Evolutionary conservation across 2,329 filamentous ascomycete species (phyloP).

Genomic region (Ophiosphaerella narmari): DNA sequence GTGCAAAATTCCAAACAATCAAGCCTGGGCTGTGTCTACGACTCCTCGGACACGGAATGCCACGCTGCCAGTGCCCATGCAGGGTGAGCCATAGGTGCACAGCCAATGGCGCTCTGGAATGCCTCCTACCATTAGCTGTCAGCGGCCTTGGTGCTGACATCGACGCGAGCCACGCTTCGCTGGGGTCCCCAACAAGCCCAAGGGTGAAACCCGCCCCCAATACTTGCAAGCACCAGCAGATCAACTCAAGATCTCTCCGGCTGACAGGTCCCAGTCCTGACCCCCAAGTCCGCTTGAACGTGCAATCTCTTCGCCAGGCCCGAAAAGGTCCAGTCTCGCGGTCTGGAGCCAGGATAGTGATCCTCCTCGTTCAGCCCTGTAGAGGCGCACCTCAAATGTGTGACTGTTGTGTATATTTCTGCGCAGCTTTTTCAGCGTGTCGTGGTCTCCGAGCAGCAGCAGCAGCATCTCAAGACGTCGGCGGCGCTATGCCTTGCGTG

Average conservation of each 20-base stretch:
- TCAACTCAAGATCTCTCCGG: not conserved
- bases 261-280: slow-evolving; percentile 7
- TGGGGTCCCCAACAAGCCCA: not conserved
- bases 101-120: slow-evolving; percentile 6
- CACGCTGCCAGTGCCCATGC: too few species aligned
- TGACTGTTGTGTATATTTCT: not conserved
- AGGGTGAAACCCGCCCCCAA: not conserved
- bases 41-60: too few species aligned
- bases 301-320: slow-evolving; percentile 12
- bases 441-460: too few species aligned
- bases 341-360: slow-evolving; percentile 1
- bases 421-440: too few species aligned
- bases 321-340: slow-evolving; percentile 3
- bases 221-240: too few species aligned
- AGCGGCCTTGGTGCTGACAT: slow-evolving; percentile 9
- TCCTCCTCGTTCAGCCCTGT: slow-evolving; percentile 11
- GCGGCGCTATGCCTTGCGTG: too few species aligned
- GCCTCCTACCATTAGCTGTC: slow-evolving; percentile 1
- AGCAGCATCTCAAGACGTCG: too few species aligned
- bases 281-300: slow-evolving; percentile 10
- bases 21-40: too few species aligned
- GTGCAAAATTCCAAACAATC: too few species aligned
- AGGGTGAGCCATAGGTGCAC: not conserved
- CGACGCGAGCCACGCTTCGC: not conserved
- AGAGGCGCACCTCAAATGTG: not conserved